Percentiles rank a stretch among this genome's conserved stretches.
Evolutionary conservation across 495 filamentous ascomycete genomes (phyloP).

Genomic region (Choiromyces venosus): DNA sequence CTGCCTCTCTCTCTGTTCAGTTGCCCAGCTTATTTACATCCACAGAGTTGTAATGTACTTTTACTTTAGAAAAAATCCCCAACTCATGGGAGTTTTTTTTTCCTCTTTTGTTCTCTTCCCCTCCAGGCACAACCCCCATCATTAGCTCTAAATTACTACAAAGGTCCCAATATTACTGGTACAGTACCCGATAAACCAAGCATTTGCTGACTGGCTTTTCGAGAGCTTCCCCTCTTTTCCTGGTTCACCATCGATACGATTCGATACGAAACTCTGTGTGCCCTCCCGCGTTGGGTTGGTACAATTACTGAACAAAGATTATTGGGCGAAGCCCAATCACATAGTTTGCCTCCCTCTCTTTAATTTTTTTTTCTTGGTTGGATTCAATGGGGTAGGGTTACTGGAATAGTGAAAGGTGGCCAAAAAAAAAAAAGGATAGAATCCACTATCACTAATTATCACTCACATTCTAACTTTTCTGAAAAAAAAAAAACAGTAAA

Average conservation of each 20-base stretch:
- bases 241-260: background rate
- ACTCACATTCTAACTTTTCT: too few relatives aligned
- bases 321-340: too few relatives aligned
- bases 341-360: too few relatives aligned
- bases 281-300: background rate
- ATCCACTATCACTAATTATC: too few relatives aligned
- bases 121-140: background rate
- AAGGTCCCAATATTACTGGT: background rate
- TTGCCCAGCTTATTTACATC: too few relatives aligned
- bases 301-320: background rate
- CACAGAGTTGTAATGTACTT: background rate
- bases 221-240: background rate
- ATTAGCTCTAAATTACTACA: background rate
- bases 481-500: too few relatives aligned
- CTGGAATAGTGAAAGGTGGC: too few relatives aligned
- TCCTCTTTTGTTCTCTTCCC: too few relatives aligned
- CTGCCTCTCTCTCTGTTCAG: background rate
- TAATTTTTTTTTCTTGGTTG: too few relatives aligned
- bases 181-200: background rate
- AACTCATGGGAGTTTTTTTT: background rate
- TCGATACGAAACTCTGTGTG: background rate
- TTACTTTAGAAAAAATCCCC: background rate
- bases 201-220: background rate
- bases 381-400: too few relatives aligned
- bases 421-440: too few relatives aligned